Base-by-base conservation (phyloP, 2,329 filamentous ascomycete species). In the Myriosclerotinia curreyana region DNA sequence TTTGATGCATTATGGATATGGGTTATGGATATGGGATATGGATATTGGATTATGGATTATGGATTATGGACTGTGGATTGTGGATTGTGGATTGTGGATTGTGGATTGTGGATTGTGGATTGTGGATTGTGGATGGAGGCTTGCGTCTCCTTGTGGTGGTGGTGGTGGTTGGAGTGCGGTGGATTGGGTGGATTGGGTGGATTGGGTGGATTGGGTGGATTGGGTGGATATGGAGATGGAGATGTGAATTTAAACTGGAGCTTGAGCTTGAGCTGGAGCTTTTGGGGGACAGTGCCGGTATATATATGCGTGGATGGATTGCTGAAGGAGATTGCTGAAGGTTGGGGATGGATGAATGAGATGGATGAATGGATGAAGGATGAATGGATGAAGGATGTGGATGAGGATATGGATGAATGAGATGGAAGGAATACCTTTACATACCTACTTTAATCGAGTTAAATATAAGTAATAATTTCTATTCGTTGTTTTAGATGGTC, bases 41-140 rank as follows among this genome's bases (percentile, higher is more conserved):
- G n/a, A n/a, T n/a, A n/a, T n/a, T 56, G 38, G 25, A 56, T 56
- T 56, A 31, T 31, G 25, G 48, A 49, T 17, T n/a, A n/a, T n/a
- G n/a, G n/a, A n/a, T n/a, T n/a, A n/a, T n/a, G n/a, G n/a, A n/a
- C n/a, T n/a, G n/a, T n/a, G n/a, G n/a, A n/a, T n/a, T n/a, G n/a
- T n/a, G n/a, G n/a, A n/a, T n/a, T n/a, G n/a, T n/a, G n/a, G n/a
- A n/a, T n/a, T n/a, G n/a, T n/a, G n/a, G n/a, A n/a, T n/a, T n/a
- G n/a, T n/a, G n/a, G n/a, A n/a, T n/a, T 22, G 48, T 50, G 48
- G 48, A 8, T 31, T 25, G 38, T 40, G 38, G n/a, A n/a, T n/a
- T 40, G 38, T 40, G 38, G 11, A 12, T 42, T 42, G 12, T 42
- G 5, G 22, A 14, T 49, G 28, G 28, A 31, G 28, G 28, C 25